A percentile compares a stretch with the other conserved stretches of the same genome.
These are phyloP conservation scores for Fusarium sp. DNA, from an alignment of 2,329 filamentous ascomycete species.

Conservation along the genomic window DNA sequence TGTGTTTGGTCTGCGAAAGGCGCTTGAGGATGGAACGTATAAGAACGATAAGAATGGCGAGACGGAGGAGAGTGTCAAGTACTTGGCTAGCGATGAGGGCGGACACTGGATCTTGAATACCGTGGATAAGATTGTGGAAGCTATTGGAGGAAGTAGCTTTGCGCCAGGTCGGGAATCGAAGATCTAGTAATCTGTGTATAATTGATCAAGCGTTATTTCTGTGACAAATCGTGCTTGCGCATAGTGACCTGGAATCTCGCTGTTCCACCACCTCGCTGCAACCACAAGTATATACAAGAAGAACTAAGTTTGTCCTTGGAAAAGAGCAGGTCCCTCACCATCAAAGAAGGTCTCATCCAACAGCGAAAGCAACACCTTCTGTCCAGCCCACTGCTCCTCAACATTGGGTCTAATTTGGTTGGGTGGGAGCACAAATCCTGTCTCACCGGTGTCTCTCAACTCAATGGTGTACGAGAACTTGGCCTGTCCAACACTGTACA, in stretches of 20 bases:
- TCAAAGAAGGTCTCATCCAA: slow-evolving; percentile 52
- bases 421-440: slow-evolving; percentile 54
- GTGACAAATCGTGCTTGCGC: neutral
- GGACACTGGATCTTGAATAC: slow-evolving; percentile 59
- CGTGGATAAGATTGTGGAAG: slow-evolving; percentile 59
- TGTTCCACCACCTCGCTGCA: neutral
- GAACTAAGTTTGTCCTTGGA: slow-evolving; percentile 25
- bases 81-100: slow-evolving; percentile 59
- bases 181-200: slow-evolving; percentile 11
- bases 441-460: slow-evolving; percentile 49
- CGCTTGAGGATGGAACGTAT: slow-evolving; percentile 73
- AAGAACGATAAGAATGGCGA: slow-evolving; percentile 48
- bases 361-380: slow-evolving; percentile 49
- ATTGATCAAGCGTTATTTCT: neutral
- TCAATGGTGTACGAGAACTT: slow-evolving; percentile 56
- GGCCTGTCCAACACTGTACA: slow-evolving; percentile 41
- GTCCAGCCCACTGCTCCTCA: slow-evolving; percentile 53
- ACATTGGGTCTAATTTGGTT: slow-evolving; percentile 52
- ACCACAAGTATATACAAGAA: neutral
- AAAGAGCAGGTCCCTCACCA: slow-evolving; percentile 43
- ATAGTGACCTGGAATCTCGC: neutral
- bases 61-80: slow-evolving; percentile 51
- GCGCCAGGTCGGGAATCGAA: slow-evolving; percentile 44
- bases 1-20: slow-evolving; percentile 83
- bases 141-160: slow-evolving; percentile 58